Base-by-base conservation (phyloP, 495 filamentous ascomycete genomes). In the Lindgomyces ingoldianus region DNA sequence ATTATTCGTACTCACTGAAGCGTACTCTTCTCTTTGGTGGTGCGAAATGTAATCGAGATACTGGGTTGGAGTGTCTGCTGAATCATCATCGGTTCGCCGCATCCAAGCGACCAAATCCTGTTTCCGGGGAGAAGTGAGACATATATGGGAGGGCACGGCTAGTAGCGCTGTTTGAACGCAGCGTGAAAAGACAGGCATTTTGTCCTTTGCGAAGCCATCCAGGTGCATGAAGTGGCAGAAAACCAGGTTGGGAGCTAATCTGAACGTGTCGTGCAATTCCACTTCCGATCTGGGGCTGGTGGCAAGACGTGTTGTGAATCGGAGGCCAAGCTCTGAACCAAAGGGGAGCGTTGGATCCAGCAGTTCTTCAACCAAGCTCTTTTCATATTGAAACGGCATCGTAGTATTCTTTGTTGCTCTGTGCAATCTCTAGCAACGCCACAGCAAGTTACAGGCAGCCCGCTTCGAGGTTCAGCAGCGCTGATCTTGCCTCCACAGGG, bases 401-500 rank as follows among this genome's bases (percentile, higher is more conserved):
- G n/a, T n/a, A n/a, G 33, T 6, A 39, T 6, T 14, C 14, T 39
- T 39, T 39, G 33, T 39, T 39, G 33, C 33, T 39, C 33, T 39
- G 33, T 39, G 33, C 33, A 6, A 39, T 47, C 4, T 24, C 44
- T 8, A 11, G 57, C 59, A 62, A 47, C 59, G 59, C 59, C 59
- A 62, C 59, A 62, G 48, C n/a, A n/a, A n/a, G n/a, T n/a, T n/a
- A n/a, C n/a, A n/a, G n/a, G 12, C 19, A 12, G 9, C 27, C 14
- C 29, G 57, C 29, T 4, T 10, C 25, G 8, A 52, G 22, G 49
- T n/a, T 6, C 4, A 53, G 29, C 33, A 46, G 21, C 60, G 61
- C 61, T 39, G 61, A 64, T 64, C 61, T 57, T 64, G 39, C 44
- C 61, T 36, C 29, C 29, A 42, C 1, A 51, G 25, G 44, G 44